phyloP scores from a whole-genome alignment of 306 rosid genomes.

The Lithocarpus polystachyus region DNA sequence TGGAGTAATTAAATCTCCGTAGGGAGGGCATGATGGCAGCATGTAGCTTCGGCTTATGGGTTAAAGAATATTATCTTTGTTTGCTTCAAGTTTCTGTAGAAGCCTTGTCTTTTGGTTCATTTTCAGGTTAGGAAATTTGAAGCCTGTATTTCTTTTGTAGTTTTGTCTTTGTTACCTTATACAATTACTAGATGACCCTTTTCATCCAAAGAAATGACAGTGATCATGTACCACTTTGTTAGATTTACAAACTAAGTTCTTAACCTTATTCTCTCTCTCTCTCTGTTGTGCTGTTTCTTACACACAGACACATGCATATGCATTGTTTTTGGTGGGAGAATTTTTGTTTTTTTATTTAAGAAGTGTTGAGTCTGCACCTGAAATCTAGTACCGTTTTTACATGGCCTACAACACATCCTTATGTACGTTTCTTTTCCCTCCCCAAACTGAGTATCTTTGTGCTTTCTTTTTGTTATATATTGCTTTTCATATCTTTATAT shows the following conservation, averaged over 20 bases:
- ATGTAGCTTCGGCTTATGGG: constrained; percentile 24
- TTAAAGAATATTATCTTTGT: constrained; percentile 25
- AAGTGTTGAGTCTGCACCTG: background rate
- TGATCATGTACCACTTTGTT: constrained; percentile 12
- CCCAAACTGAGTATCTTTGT: no score
- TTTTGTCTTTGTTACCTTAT: constrained; percentile 6
- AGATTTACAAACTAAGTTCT: background rate
- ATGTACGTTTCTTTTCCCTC: background rate
- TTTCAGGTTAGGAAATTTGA: constrained; percentile 14
- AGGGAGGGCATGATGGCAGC: constrained; percentile 20
- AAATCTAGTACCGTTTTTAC: background rate
- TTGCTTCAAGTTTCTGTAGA: constrained; percentile 26
- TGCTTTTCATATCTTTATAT: background rate
- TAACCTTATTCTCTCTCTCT: background rate
- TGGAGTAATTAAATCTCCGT: constrained; percentile 20
- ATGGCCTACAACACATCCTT: no score
- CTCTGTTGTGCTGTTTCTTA: background rate
- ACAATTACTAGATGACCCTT: constrained; percentile 20
- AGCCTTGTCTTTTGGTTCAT: constrained; percentile 19
- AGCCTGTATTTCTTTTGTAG: constrained; percentile 16
- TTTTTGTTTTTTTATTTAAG: background rate
- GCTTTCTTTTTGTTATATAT: background rate
- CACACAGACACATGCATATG: background rate
- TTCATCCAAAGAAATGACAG: constrained; percentile 1
- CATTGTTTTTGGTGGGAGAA: background rate